Percentiles rank a stretch among this genome's conserved stretches.
Conservation (phyloP, 2,329 filamentous ascomycete species). For the Trichophyton benhamiae region DNA sequence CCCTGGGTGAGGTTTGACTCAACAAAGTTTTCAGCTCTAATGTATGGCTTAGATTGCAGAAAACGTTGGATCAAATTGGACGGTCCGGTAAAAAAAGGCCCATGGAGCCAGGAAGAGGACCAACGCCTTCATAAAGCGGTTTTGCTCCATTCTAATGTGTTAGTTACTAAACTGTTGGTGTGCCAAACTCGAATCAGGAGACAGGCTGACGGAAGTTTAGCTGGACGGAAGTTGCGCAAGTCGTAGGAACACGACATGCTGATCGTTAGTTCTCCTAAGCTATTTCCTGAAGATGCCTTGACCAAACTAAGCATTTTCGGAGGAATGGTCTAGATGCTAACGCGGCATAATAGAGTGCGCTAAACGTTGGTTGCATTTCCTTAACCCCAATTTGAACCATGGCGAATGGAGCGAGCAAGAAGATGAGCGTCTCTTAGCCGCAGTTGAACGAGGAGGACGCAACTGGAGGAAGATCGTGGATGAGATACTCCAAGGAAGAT, state of each 20-base stretch:
- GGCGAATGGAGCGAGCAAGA: constrained; percentile 3
- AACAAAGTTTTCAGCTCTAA: neutral
- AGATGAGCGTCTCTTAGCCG: neutral
- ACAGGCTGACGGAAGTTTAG: neutral
- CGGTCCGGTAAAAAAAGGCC: constrained; percentile 1
- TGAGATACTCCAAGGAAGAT: neutral
- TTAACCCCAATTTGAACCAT: neutral
- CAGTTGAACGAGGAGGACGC: neutral
- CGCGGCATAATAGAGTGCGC: neutral
- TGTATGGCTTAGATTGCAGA: neutral
- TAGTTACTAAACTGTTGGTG: neutral
- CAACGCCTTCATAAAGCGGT: constrained; percentile 4
- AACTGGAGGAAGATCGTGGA: constrained; percentile 4
- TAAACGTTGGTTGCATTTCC: constrained; percentile 4
- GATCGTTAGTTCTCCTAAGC: neutral
- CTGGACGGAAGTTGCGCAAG: constrained; percentile 3
- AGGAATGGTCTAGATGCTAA: neutral
- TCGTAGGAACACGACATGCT: constrained; percentile 5
- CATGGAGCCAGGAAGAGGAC: constrained; percentile 4
- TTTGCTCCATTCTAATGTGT: constrained; percentile 6
- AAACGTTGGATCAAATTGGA: constrained; percentile 4
- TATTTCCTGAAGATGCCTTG: neutral
- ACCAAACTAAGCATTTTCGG: no score
- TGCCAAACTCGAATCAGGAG: neutral
- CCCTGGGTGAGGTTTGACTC: neutral